Base-by-base conservation (phyloP, 768 basidiomycete species). In the Austroboletus eburneus region DNA sequence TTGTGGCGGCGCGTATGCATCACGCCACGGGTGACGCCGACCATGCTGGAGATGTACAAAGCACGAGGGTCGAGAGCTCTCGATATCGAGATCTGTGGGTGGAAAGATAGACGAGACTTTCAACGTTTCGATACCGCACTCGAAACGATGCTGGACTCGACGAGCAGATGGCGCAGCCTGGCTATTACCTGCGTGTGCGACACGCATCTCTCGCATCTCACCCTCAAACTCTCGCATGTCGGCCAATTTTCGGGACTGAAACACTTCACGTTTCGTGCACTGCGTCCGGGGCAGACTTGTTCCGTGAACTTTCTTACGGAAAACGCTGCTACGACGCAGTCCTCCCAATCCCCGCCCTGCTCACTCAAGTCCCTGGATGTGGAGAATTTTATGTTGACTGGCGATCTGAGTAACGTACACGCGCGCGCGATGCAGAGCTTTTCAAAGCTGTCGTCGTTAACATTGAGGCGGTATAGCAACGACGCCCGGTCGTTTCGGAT, bases 101-200 rank as follows among this genome's bases (percentile, higher is more conserved):
- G 63, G 63, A 59, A 49, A 39, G 64, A 64, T 32, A 64, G 63
- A 39, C 48, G 49, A n/a, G 62, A 65, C 4, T 66, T 62, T 33
- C 63, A 66, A 39, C 48, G 58, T 7, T 65, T 64, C 36, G 65
- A 66, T 29, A 33, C 41, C 23, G 57, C 55, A 30, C 48, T 64
- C 18, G 59, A 59, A 42, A 46, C 39, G 33, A 54, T 64, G 37
- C 59, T 64, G 12, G 57, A 58, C 18, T 65, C 62, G 23, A 42
- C 46, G 8, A 48, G 50, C 25, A 59, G 61, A 10, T 64, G 63
- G 63, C 65, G 62, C 37, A 57, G 57, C 40, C 43, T 64, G 21
- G 55, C 54, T 17, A 50, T 64, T n/a, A 52, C 54, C 34, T 45
- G 37, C 30, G 48, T 66, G 29, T 64, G 63, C 29, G 63, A 64